Percentiles rank a stretch among this genome's conserved stretches.
Conservation (phyloP, 371 early-diverging fungal species). For the Mortierella sp. region DNA sequence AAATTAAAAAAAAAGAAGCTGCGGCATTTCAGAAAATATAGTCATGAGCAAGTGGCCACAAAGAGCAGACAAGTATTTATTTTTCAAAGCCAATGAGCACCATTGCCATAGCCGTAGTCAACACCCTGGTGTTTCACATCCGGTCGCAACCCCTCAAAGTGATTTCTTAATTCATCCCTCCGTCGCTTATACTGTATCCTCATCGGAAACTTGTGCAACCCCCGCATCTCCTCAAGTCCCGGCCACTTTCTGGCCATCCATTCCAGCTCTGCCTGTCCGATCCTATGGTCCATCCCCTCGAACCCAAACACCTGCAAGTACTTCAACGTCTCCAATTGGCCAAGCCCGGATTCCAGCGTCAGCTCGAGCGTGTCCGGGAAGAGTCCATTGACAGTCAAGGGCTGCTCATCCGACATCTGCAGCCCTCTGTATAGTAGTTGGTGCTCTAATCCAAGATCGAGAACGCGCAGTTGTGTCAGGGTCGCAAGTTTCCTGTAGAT, state of each 20-base stretch:
- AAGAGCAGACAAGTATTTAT: background rate
- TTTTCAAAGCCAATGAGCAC: background rate
- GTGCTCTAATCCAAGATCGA: background rate
- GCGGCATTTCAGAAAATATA: background rate
- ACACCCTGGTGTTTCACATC: background rate
- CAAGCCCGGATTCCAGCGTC: background rate
- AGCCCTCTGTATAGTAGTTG: background rate
- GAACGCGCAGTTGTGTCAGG: background rate
- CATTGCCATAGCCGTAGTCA: background rate
- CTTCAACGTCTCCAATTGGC: background rate
- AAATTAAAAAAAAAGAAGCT: background rate
- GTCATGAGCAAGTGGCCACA: background rate
- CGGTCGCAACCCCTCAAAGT: background rate
- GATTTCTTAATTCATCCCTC: background rate
- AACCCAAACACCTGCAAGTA: background rate
- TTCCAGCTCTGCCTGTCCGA: background rate
- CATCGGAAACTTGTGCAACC: background rate
- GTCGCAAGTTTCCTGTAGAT: background rate
- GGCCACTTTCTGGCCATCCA: constrained; percentile 14
- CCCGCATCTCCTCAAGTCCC: background rate
- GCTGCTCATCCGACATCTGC: background rate
- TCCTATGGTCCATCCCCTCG: constrained; percentile 4
- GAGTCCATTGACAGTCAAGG: background rate
- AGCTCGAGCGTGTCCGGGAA: background rate
- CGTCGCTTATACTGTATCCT: background rate